These are phyloP conservation scores for Patellaria atrata DNA, from an alignment of 495 filamentous ascomycete species.

Conservation along the genomic window DNA sequence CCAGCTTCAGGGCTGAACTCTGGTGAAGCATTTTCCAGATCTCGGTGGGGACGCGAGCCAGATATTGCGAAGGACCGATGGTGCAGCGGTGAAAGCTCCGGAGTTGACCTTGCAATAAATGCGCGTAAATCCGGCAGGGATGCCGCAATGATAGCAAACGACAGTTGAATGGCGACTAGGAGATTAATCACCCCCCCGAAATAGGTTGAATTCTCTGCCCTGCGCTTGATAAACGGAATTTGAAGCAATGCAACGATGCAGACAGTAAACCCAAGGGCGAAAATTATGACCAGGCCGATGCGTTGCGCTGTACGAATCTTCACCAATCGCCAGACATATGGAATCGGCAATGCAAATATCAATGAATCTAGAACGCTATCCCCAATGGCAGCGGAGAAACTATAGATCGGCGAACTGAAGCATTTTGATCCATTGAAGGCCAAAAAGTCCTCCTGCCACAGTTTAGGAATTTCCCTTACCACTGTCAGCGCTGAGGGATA, in stretches of 20 bases:
- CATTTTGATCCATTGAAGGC: slow-evolving; percentile 7
- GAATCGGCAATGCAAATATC: slow-evolving; percentile 11
- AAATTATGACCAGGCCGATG: slow-evolving; percentile 7
- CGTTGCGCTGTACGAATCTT: slow-evolving; percentile 5
- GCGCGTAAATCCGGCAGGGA: slow-evolving; percentile 11
- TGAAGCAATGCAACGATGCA: slow-evolving; percentile 11
- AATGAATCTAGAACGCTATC: slow-evolving; percentile 8
- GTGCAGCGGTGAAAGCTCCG: slow-evolving; percentile 10
- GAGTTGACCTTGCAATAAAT: slow-evolving; percentile 7
- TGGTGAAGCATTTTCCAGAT: slow-evolving; percentile 4
- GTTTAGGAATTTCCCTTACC: slow-evolving; percentile 2
- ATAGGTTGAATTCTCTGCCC: slow-evolving; percentile 2
- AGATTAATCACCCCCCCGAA: slow-evolving; percentile 12
- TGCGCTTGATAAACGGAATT: slow-evolving; percentile 8
- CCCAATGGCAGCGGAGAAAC: slow-evolving; percentile 11
- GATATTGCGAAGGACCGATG: slow-evolving; percentile 10
- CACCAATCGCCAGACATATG: slow-evolving; percentile 7
- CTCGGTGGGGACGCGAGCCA: neutral
- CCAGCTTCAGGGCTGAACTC: neutral
- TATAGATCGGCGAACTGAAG: slow-evolving; percentile 8
- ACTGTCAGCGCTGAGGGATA: neutral
- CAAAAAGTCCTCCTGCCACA: slow-evolving; percentile 5
- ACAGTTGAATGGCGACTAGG: slow-evolving; percentile 11
- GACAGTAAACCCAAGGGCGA: slow-evolving; percentile 9
- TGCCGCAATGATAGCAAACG: slow-evolving; percentile 11